These are phyloP conservation scores for Discostella pseudostelligera DNA, from an alignment of 108 stramenopile genomes.

Conservation along the genomic window DNA sequence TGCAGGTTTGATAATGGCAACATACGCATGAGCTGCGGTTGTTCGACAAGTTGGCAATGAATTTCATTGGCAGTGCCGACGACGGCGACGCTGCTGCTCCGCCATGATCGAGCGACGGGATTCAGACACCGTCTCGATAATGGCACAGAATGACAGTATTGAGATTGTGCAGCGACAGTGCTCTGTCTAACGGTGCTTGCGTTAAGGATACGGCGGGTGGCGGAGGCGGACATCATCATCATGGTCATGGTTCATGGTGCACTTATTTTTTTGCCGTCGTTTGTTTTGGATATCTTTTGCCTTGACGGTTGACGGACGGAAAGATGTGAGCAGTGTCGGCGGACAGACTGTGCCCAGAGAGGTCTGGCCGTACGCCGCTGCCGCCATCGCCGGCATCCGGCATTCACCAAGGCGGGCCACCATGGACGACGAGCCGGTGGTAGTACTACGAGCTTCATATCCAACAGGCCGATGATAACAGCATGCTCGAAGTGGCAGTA, in stretches of 20 bases:
- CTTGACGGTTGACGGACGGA: too few species aligned
- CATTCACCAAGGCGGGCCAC: too few species aligned
- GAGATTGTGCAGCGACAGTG: background rate
- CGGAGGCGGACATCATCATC: conserved; percentile 10
- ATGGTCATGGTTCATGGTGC: background rate
- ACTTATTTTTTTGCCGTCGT: background rate
- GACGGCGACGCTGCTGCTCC: background rate
- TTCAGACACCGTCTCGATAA: conserved; percentile 14
- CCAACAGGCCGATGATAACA: too few species aligned
- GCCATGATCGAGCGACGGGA: conserved; percentile 8
- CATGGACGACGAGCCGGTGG: too few species aligned
- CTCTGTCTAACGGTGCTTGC: conserved; percentile 6
- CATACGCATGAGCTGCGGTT: background rate
- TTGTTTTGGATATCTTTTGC: too few species aligned
- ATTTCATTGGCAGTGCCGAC: background rate
- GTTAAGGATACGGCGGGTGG: conserved; percentile 6
- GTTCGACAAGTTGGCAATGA: conserved; percentile 4
- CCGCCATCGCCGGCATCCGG: too few species aligned
- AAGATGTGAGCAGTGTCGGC: too few species aligned
- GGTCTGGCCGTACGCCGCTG: too few species aligned
- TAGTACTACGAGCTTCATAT: too few species aligned
- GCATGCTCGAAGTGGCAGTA: conserved; percentile 47
- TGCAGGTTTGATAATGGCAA: background rate
- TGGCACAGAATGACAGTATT: background rate
- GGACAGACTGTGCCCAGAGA: too few species aligned